phyloP scores from a whole-genome alignment of 495 filamentous ascomycete genomes.

The Hypoxylon intermedium region DNA sequence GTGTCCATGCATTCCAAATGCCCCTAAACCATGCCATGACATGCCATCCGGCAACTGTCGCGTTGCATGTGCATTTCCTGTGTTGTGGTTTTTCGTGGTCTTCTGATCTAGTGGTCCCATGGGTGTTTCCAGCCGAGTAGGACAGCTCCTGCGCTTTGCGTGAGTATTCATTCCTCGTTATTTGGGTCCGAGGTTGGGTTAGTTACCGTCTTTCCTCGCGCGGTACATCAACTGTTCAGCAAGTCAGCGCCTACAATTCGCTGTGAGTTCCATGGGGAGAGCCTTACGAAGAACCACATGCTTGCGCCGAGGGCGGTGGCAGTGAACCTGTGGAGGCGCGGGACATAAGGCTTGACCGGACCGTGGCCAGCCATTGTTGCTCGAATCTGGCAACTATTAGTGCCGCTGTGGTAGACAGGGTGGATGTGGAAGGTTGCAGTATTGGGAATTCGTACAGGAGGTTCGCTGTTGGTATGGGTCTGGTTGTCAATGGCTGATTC shows the following conservation, averaged over 20 bases:
- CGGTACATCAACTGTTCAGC: constrained; percentile 83
- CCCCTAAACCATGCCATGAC: constrained; percentile 1
- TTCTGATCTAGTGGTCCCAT: constrained; percentile 92
- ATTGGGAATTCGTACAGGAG: background rate
- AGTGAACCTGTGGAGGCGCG: constrained; percentile 80
- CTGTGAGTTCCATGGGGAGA: background rate
- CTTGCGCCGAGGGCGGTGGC: constrained; percentile 87
- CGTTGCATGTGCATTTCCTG: constrained; percentile 1
- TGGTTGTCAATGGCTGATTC: background rate
- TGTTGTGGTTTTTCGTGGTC: background rate
- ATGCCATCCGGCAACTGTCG: no score
- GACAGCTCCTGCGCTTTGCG: constrained; percentile 60
- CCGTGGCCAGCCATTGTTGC: constrained; percentile 36
- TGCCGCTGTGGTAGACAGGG: background rate
- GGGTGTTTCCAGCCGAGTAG: constrained; percentile 95
- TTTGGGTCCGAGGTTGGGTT: constrained; percentile 8
- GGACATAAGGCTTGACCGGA: constrained; percentile 61
- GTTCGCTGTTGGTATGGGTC: constrained; percentile 4
- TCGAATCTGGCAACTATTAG: constrained; percentile 14
- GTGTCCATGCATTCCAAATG: constrained; percentile 1
- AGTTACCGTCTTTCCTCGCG: constrained; percentile 84
- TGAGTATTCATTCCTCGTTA: constrained; percentile 36
- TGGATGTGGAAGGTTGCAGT: background rate
- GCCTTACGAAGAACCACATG: constrained; percentile 98
- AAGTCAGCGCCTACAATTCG: constrained; percentile 1